A percentile compares a stretch with the other conserved stretches of the same genome.
Conservation (phyloP, 257 asterid genomes). For the Penstemon newberryi region DNA sequence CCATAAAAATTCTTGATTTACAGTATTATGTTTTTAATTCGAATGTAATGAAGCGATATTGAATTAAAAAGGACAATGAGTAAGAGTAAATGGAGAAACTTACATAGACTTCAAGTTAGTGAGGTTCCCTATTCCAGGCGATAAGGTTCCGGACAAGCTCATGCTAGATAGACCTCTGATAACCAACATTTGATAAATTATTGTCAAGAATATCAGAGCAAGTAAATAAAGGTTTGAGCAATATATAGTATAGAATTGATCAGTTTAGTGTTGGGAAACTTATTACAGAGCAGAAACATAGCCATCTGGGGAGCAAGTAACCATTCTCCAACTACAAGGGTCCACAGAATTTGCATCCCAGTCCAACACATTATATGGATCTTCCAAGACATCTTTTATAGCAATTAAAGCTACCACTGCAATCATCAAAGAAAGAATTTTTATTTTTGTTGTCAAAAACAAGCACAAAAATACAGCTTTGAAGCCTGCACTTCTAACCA, state of each 20-base stretch:
- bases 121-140: conserved; percentile 85
- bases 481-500: no score
- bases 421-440: neutral
- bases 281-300: conserved; percentile 82
- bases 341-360: conserved; percentile 98
- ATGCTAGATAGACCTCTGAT: conserved; percentile 67
- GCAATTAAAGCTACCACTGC: conserved; percentile 93
- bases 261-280: no score
- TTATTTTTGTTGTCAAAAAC: no score
- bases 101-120: conserved; percentile 81
- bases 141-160: conserved; percentile 72
- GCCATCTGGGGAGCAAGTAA: conserved; percentile 79
- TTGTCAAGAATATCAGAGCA: neutral
- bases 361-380: conserved; percentile 84
- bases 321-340: conserved; percentile 99
- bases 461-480: no score
- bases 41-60: no score
- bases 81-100: conserved; percentile 28
- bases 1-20: no score
- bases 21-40: no score
- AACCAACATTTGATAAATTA: conserved; percentile 17
- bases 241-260: no score
- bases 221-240: neutral
- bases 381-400: conserved; percentile 63
- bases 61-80: no score